These are phyloP conservation scores for Plasmodium gonderi DNA, from an alignment of 169 alveolate species.

Conservation along the genomic window DNA sequence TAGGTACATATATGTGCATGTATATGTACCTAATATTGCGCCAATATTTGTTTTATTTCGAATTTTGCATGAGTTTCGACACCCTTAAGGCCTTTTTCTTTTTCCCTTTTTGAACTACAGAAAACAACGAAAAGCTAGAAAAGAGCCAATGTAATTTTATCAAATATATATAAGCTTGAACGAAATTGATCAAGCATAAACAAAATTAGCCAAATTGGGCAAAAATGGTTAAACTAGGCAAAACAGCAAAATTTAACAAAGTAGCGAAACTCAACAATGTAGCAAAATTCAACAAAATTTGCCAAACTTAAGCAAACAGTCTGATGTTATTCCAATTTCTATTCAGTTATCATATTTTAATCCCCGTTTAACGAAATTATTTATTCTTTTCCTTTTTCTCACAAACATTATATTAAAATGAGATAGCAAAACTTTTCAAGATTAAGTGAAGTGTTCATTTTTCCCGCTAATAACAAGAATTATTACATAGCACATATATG, in stretches of 20 bases:
- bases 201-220: no score
- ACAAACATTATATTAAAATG: background rate
- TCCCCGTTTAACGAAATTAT: background rate
- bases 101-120: background rate
- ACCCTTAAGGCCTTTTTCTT: background rate
- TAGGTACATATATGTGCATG: background rate
- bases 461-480: background rate
- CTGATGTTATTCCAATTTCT: background rate
- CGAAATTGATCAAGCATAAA: background rate
- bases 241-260: background rate
- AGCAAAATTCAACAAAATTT: background rate
- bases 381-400: background rate
- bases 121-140: background rate
- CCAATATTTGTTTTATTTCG: background rate
- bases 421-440: background rate
- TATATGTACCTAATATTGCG: background rate
- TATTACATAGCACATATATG: background rate
- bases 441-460: background rate
- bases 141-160: background rate
- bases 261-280: background rate
- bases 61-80: background rate
- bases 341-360: background rate
- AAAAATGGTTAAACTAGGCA: background rate
- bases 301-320: background rate
- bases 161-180: background rate